These are phyloP conservation scores for Alternaria novae-zelandiae DNA, from an alignment of 2,329 filamentous ascomycete genomes.

Conservation along the genomic window DNA sequence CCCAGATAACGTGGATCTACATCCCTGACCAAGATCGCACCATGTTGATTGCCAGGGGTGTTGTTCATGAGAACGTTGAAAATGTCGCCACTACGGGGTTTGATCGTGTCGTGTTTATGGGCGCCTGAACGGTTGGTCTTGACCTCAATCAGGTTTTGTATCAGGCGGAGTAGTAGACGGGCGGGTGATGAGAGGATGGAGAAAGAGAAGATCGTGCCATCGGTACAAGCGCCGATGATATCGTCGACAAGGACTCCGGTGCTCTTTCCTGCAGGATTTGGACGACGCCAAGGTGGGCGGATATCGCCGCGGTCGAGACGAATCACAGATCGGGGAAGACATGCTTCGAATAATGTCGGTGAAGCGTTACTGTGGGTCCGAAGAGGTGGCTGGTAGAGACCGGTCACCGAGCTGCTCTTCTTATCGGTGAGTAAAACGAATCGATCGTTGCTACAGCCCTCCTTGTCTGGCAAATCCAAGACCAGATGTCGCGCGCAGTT, in stretches of 20 bases:
- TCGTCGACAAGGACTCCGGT: constrained; percentile 53
- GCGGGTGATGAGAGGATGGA: constrained; percentile 68
- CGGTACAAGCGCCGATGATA: constrained; percentile 58
- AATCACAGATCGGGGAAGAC: constrained; percentile 50
- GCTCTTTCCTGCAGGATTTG: constrained; percentile 13
- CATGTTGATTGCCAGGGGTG: constrained; percentile 25
- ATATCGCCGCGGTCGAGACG: constrained; percentile 60
- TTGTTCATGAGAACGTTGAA: constrained; percentile 32
- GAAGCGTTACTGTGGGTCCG: constrained; percentile 31
- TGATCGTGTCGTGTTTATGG: constrained; percentile 17
- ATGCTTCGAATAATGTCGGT: constrained; percentile 50
- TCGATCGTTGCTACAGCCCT: constrained; percentile 4
- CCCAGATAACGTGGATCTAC: constrained; percentile 34
- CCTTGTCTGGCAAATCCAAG: constrained; percentile 14
- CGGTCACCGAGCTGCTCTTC: constrained; percentile 34
- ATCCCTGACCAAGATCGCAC: constrained; percentile 25
- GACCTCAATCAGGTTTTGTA: constrained; percentile 67
- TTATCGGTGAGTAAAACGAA: constrained; percentile 46
- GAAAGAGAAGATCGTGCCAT: constrained; percentile 64
- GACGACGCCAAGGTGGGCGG: constrained; percentile 45
- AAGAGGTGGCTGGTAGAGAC: constrained; percentile 33
- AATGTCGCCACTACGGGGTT: constrained; percentile 24
- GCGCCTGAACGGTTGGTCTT: constrained; percentile 22
- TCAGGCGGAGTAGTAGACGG: constrained; percentile 72
- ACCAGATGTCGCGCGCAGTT: constrained; percentile 35